These are phyloP conservation scores for Taiozyma sp. DNA, from an alignment of 1,139 yeast genomes.

Conservation along the genomic window DNA sequence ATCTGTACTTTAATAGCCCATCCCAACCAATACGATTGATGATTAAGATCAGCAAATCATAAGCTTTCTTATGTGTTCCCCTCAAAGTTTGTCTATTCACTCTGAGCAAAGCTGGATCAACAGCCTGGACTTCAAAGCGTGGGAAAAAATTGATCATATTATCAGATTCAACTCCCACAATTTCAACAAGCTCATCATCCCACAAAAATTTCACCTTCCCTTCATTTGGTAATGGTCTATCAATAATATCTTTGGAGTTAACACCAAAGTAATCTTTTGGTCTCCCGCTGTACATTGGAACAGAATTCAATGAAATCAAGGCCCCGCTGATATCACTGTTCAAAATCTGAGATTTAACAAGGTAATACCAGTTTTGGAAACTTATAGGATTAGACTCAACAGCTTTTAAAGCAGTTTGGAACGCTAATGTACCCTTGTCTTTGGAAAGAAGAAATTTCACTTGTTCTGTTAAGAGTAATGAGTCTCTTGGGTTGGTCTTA, in stretches of 20 bases:
- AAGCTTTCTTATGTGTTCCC: slow-evolving; percentile 77
- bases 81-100: slow-evolving; percentile 76
- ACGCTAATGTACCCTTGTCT: slow-evolving; percentile 65
- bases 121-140: slow-evolving; percentile 38
- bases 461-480: slow-evolving; percentile 55
- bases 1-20: slow-evolving; percentile 69
- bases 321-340: slow-evolving; percentile 73
- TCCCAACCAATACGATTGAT: slow-evolving; percentile 85
- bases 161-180: slow-evolving; percentile 56
- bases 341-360: slow-evolving; percentile 70
- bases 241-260: slow-evolving; percentile 64
- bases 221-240: slow-evolving; percentile 72
- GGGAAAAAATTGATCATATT: slow-evolving; percentile 37
- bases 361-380: slow-evolving; percentile 75
- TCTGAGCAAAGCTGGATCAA: slow-evolving; percentile 64
- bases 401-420: slow-evolving; percentile 67
- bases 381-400: slow-evolving; percentile 83
- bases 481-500: slow-evolving; percentile 50
- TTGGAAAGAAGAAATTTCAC: slow-evolving; percentile 68
- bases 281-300: slow-evolving; percentile 80
- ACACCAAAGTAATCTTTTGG: slow-evolving; percentile 55
- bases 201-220: slow-evolving; percentile 54
- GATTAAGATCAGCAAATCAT: slow-evolving; percentile 61
- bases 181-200: slow-evolving; percentile 40
- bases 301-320: slow-evolving; percentile 76